A percentile compares a stretch with the other conserved stretches of the same genome.
These are phyloP conservation scores for Aureobasidium vineae DNA, from an alignment of 2,329 filamentous ascomycete genomes.

Conservation along the genomic window DNA sequence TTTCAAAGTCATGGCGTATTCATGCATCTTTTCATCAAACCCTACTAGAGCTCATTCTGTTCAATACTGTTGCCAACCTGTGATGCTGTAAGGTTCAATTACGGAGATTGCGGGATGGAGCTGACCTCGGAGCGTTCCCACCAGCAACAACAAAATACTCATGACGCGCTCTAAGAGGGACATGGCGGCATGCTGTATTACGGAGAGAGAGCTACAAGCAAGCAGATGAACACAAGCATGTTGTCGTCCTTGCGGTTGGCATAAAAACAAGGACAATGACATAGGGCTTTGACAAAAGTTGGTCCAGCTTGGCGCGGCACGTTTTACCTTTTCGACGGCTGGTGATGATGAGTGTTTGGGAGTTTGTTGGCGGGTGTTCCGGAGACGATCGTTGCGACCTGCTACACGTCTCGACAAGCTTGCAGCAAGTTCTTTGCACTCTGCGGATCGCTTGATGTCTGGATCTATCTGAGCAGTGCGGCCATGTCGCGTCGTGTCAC, in stretches of 20 bases:
- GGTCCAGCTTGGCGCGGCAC: conserved; percentile 3
- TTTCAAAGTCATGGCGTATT: conserved; percentile 24
- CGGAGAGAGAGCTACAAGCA: not conserved
- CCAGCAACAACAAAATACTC: not conserved
- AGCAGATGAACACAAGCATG: not conserved
- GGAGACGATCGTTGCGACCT: not conserved
- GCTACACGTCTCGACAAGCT: not conserved
- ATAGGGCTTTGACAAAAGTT: not conserved
- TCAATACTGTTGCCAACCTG: not conserved
- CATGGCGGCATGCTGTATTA: not conserved
- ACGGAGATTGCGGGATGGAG: conserved; percentile 11
- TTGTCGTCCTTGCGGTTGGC: not conserved
- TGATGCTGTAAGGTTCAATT: not conserved
- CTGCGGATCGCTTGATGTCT: conserved; percentile 2
- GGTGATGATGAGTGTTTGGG: conserved; percentile 24
- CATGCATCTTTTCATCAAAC: conserved; percentile 13
- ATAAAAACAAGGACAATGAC: not conserved
- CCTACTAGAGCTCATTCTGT: not conserved
- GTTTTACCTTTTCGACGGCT: conserved; percentile 21
- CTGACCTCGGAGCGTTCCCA: not conserved
- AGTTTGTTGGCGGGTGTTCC: conserved; percentile 15
- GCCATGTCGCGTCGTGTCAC: conserved; percentile 25
- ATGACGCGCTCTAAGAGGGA: not conserved
- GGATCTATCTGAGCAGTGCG: conserved; percentile 1
- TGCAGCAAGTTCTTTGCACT: not conserved